Conservation (phyloP, 306 rosid genomes). For the Fragaria vesca region DNA sequence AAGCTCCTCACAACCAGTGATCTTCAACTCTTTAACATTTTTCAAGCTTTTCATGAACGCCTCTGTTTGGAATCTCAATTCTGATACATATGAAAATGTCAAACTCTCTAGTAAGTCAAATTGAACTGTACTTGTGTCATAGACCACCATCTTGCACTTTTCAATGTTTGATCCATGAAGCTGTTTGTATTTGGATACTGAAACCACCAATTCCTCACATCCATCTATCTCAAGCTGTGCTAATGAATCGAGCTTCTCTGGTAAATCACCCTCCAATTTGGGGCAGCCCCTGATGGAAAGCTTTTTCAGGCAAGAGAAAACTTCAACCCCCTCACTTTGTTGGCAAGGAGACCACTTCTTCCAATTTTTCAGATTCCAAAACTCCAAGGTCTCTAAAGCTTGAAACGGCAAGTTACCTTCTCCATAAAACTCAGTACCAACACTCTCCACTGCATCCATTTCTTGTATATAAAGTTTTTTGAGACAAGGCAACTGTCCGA, state of each 20-base stretch:
- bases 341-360: background rate
- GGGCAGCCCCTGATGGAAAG: background rate
- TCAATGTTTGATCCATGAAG: too few species aligned
- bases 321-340: background rate
- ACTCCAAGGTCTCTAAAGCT: background rate
- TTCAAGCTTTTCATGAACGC: background rate
- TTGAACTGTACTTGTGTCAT: too few species aligned
- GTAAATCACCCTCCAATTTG: background rate
- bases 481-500: background rate
- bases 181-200: too few species aligned
- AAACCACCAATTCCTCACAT: background rate
- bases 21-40: too few species aligned
- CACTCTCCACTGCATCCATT: background rate
- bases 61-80: too few species aligned
- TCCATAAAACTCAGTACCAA: background rate
- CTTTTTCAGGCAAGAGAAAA: background rate
- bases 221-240: background rate
- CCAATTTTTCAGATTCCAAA: conserved; percentile 3
- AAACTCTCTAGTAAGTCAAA: too few species aligned
- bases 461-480: background rate
- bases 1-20: too few species aligned
- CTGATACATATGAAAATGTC: too few species aligned
- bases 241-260: background rate
- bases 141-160: too few species aligned
- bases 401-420: background rate